Evolutionary conservation across 345 rosid genomes (phyloP).

Genomic region (Corchorus capsularis): DNA sequence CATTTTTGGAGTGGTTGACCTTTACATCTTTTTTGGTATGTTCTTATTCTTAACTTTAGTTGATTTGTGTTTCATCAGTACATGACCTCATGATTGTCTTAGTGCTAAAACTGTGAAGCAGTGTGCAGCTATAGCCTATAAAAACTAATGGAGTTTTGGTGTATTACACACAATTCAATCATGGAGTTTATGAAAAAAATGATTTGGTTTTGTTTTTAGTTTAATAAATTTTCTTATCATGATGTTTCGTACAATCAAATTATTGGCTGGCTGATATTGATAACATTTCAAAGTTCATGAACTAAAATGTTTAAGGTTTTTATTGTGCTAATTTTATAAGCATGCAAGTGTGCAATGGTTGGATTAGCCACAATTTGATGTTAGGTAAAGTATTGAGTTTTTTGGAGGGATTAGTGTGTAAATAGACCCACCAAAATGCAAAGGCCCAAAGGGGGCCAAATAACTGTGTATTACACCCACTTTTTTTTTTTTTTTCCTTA

Average conservation of each 20-base stretch:
- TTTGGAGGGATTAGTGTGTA: slow-evolving; percentile 9
- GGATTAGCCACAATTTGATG: slow-evolving; percentile 9
- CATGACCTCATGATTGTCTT: slow-evolving; percentile 15
- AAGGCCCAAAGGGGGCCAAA: not conserved
- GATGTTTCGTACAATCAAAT: slow-evolving; percentile 20
- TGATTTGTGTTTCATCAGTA: not conserved
- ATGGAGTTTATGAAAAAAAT: slow-evolving; percentile 9
- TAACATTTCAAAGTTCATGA: slow-evolving; percentile 14
- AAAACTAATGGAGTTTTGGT: slow-evolving; percentile 18
- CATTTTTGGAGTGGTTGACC: not conserved
- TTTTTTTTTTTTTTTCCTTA: not conserved
- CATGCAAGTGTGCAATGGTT: not conserved
- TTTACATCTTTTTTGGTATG: not conserved
- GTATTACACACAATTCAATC: slow-evolving; percentile 22
- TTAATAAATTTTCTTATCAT: not conserved
- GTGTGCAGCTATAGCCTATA: not conserved
- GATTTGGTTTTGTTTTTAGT: not conserved
- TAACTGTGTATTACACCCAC: slow-evolving; percentile 12
- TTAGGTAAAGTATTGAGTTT: slow-evolving; percentile 8
- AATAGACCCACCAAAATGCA: slow-evolving; percentile 19
- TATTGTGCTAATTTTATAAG: not conserved
- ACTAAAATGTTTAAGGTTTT: not conserved
- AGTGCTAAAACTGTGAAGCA: slow-evolving; percentile 23
- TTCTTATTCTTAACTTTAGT: not conserved
- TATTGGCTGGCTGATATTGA: slow-evolving; percentile 10